Evolutionary conservation across 495 filamentous ascomycete genomes (phyloP), one percentile per base, ranked within the genome.

Genomic region (Tetracladium marchalianum): DNA sequence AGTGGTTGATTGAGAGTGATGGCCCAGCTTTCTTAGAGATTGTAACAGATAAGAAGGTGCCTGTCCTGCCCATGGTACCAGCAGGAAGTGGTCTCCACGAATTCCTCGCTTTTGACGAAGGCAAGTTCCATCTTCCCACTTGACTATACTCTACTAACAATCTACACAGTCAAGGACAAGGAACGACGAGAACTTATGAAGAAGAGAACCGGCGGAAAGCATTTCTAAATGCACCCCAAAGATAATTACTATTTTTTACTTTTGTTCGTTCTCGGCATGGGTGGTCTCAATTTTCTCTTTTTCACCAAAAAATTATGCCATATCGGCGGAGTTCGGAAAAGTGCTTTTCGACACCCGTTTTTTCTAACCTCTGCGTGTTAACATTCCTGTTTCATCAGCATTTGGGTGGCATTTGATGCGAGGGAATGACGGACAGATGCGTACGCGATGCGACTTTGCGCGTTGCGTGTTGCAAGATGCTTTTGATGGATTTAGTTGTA

Each of bases 11-110:
- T 51, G 77, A 88, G 44, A 77, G 73, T 19, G 82, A 89, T 31
- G 86, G 85, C 22, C 85, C 86, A 36, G 82, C 84, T 19, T 70
- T 92, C 51, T 68, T 87, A 16, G 73, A 78, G 51, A 70, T 78
- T 18, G 66, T 78, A 11, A 76, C 74, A 5, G 73, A 78, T 50
- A 89, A 94, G 75, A 95, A 96, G 78, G 86, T 97, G n/a, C 90
- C 93, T 37, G 93, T 98, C 12, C 69, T 98, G 43, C 92, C 92
- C 15, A 97, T 97, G 92, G 92, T 98, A 40, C 89, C 90, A 17
- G 80, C 75, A 27, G 92, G 93, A 27, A 78, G 71, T 48, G 93
- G 73, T 48, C 71, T 98, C 53, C 87, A 97, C 60, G 93, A 98
- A 66, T 95, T 97, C 69, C 67, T 95, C 58, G 73, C 90, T 15